Evolutionary conservation across 2,329 filamentous ascomycete genomes (phyloP), one percentile per base, ranked within the genome.

Genomic region (Calonectria henricotiae): DNA sequence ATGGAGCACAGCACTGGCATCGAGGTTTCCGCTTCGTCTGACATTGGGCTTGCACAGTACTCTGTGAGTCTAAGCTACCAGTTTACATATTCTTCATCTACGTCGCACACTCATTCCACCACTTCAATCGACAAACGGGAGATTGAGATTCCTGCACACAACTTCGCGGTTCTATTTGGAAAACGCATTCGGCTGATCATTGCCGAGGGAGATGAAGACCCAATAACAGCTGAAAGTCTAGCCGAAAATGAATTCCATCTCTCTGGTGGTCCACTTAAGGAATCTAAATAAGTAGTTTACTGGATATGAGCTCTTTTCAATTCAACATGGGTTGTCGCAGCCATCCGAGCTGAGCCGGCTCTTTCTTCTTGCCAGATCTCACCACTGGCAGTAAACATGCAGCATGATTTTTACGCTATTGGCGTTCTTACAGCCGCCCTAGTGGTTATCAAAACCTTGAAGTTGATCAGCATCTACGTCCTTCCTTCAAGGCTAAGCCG

Each of bases 381-480:
- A 39, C 51, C 32, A 12, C 20, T 13, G 5, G 2, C n/a, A 35
- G 13, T 23, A 25, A 25, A 25, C 3, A 58, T 58, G 51, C 12
- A 39, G 9, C 20, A 37, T 25, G 9, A 13, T 2, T 25, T 58
- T 27, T 25, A 39, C 20, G 12, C 32, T 11, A 27, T 25, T 25
- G 51, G 35, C 3, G 32, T 37, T 3, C 32, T 39, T 27, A 12
- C 35, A 3, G 20, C 20, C 32, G 12, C 13, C 7, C 2, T 11
- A 3, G n/a, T 7, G 12, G 32, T 6, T 6, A 15, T 58, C 2
- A 39, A 25, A 27, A 32, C 51, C 32, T n/a, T 58, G 13, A 25
- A 25, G n/a, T 17, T 58, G 2, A 58, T 58, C 32, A 58, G 51
- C 20, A 58, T 39, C n/a, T 58, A 58, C n/a, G 17, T 58, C 11